These are phyloP conservation scores for Sporisorium reilianum DNA, from an alignment of 1,284 basidiomycete genomes.

Conservation along the genomic window DNA sequence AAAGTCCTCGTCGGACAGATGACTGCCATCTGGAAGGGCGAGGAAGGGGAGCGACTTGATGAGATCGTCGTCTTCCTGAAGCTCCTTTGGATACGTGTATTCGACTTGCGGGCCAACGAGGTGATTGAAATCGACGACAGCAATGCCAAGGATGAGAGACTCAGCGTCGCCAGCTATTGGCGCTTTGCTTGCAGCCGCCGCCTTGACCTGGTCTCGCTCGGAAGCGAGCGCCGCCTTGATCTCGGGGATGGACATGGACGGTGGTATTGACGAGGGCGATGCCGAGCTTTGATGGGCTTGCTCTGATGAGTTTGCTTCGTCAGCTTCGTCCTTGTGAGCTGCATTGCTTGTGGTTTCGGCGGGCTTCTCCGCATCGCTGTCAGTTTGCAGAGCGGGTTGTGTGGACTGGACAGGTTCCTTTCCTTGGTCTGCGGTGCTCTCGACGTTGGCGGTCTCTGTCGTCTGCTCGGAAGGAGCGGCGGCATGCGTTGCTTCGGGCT, in stretches of 20 bases:
- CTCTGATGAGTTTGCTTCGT: not conserved
- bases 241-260: slow-evolving; percentile 45
- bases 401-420: not conserved
- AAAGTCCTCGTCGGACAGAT: slow-evolving; percentile 93
- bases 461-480: not conserved
- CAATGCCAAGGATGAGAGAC: slow-evolving; percentile 63
- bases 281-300: slow-evolving; percentile 9
- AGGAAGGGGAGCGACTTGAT: slow-evolving; percentile 83
- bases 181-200: slow-evolving; percentile 14
- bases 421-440: not conserved
- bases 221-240: slow-evolving; percentile 47
- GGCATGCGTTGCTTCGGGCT: not conserved
- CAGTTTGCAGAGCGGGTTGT: not conserved
- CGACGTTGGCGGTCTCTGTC: not conserved
- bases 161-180: not conserved
- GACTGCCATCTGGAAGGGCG: slow-evolving; percentile 96
- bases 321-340: not conserved
- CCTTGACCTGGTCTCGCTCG: slow-evolving; percentile 35
- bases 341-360: not conserved
- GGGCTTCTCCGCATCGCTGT: not conserved
- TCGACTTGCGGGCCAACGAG: slow-evolving; percentile 67
- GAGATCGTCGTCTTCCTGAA: slow-evolving; percentile 63
- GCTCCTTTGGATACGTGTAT: slow-evolving; percentile 57
- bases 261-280: slow-evolving; percentile 21
- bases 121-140: slow-evolving; percentile 68